Evolutionary conservation across 768 basidiomycete genomes (phyloP).

Genomic region (Tylopilus plumbeoviolaceoides): DNA sequence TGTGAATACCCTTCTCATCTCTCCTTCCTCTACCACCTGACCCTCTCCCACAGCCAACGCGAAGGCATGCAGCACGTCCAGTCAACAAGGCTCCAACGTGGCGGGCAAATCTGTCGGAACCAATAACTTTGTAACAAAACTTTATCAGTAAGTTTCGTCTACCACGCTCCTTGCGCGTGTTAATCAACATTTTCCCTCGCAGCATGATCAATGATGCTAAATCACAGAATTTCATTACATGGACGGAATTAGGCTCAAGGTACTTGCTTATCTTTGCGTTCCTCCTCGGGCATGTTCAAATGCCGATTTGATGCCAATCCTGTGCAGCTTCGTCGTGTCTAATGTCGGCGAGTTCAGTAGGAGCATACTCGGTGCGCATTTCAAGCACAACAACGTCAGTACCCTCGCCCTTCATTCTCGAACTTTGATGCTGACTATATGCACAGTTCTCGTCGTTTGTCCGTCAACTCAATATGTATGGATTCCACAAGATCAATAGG

Average conservation of each 20-base stretch:
- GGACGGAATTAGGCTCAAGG: slow-evolving; percentile 79
- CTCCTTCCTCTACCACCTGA: neutral
- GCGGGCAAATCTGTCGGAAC: slow-evolving; percentile 62
- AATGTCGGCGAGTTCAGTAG: slow-evolving; percentile 85
- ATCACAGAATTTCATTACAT: slow-evolving; percentile 73
- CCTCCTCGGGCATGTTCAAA: neutral
- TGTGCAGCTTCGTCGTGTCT: slow-evolving; percentile 68
- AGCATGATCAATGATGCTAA: slow-evolving; percentile 88
- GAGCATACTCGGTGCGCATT: slow-evolving; percentile 80
- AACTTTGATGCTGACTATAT: slow-evolving; percentile 5
- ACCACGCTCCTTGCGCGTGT: neutral
- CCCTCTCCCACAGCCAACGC: neutral
- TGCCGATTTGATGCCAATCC: neutral
- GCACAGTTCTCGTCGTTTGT: slow-evolving; percentile 89
- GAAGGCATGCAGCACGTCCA: slow-evolving; percentile 17
- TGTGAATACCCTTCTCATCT: slow-evolving; percentile 2
- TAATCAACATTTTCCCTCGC: slow-evolving; percentile 3
- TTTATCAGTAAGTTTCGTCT: slow-evolving; percentile 65
- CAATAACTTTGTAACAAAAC: slow-evolving; percentile 86
- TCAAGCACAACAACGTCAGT: slow-evolving; percentile 86
- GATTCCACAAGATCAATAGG: slow-evolving; percentile 91
- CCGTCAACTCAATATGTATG: slow-evolving; percentile 94
- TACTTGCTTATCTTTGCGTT: slow-evolving; percentile 12
- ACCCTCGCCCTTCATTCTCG: slow-evolving; percentile 14
- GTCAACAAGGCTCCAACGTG: slow-evolving; percentile 43